Conservation (phyloP, 2,329 filamentous ascomycete species). For the Claviceps africana region DNA sequence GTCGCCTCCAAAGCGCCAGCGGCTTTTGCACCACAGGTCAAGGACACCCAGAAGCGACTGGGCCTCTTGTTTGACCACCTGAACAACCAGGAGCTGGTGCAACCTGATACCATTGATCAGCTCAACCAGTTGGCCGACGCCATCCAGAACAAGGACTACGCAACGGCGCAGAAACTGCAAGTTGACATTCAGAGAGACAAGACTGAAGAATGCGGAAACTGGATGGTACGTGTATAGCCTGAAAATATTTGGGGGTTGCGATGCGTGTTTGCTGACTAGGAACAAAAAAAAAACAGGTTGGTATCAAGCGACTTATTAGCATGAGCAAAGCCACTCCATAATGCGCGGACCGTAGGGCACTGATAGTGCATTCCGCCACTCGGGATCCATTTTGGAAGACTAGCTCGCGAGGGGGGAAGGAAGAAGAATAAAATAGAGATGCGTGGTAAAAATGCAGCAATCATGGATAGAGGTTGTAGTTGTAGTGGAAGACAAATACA, state of each 20-base stretch:
- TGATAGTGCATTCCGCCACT: background rate
- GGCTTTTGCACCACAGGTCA: slow-evolving; percentile 78
- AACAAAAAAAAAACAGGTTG: slow-evolving; percentile 35
- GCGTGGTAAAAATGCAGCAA: background rate
- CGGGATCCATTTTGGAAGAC: background rate
- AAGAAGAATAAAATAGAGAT: background rate
- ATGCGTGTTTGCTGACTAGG: slow-evolving; percentile 24
- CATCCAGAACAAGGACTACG: slow-evolving; percentile 55
- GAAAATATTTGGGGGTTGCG: background rate
- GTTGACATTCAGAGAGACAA: slow-evolving; percentile 63
- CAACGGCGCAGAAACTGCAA: slow-evolving; percentile 52
- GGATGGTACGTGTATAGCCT: slow-evolving; percentile 57
- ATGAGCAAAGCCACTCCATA: slow-evolving; percentile 66
- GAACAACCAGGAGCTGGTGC: slow-evolving; percentile 86
- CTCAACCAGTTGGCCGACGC: slow-evolving; percentile 51
- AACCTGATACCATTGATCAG: slow-evolving; percentile 59
- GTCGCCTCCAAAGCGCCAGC: slow-evolving; percentile 74
- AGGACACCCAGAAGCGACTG: slow-evolving; percentile 85
- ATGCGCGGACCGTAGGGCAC: slow-evolving; percentile 3
- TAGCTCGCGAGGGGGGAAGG: background rate
- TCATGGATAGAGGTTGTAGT: background rate
- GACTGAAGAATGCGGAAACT: slow-evolving; percentile 68
- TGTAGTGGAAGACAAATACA: background rate
- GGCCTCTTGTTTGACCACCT: slow-evolving; percentile 92
- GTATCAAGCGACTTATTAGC: slow-evolving; percentile 61